Evolutionary conservation across 2,329 filamentous ascomycete genomes (phyloP).

Genomic region (Pseudogymnoascus sp.): DNA sequence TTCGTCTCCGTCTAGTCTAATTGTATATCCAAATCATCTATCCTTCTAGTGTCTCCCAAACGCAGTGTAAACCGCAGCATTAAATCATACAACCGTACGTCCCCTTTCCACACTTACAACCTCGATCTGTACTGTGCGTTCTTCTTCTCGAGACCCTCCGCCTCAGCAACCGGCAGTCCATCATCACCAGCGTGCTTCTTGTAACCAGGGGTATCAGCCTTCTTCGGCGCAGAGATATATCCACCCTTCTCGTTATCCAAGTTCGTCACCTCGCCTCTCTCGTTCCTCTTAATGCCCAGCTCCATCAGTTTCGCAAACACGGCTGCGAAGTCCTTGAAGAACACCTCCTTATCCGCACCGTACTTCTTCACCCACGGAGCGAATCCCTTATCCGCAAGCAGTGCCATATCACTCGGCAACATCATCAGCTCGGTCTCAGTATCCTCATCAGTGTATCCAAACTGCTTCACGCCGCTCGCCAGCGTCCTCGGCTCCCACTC

Average conservation of each 20-base stretch:
- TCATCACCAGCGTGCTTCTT: conserved; percentile 28
- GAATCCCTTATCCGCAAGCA: conserved; percentile 47
- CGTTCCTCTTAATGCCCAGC: conserved; percentile 51
- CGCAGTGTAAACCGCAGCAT: conserved; percentile 2
- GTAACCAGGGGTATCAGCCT: conserved; percentile 33
- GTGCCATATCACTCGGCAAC: conserved; percentile 56
- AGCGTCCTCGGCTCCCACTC: conserved; percentile 49
- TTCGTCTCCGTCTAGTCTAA: conserved; percentile 13
- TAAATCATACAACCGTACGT: conserved; percentile 24
- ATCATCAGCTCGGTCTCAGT: conserved; percentile 53
- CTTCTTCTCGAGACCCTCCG: conserved; percentile 20
- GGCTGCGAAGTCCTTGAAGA: conserved; percentile 52
- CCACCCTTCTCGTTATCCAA: conserved; percentile 50
- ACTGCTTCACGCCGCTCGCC: conserved; percentile 47
- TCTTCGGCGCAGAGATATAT: conserved; percentile 50
- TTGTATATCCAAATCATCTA: conserved; percentile 10
- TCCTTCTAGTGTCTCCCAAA: conserved; percentile 3
- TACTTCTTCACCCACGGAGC: conserved; percentile 50
- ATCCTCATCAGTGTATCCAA: conserved; percentile 52
- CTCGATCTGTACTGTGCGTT: conserved; percentile 30
- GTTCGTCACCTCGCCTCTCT: conserved; percentile 44
- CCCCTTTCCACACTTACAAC: conserved; percentile 28
- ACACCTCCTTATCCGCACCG: conserved; percentile 52
- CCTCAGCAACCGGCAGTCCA: conserved; percentile 30
- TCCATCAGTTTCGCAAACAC: conserved; percentile 55